A percentile compares a stretch with the other conserved stretches of the same genome.
These are phyloP conservation scores for Reutealis trisperma DNA, from an alignment of 345 rosid species.

Conservation along the genomic window DNA sequence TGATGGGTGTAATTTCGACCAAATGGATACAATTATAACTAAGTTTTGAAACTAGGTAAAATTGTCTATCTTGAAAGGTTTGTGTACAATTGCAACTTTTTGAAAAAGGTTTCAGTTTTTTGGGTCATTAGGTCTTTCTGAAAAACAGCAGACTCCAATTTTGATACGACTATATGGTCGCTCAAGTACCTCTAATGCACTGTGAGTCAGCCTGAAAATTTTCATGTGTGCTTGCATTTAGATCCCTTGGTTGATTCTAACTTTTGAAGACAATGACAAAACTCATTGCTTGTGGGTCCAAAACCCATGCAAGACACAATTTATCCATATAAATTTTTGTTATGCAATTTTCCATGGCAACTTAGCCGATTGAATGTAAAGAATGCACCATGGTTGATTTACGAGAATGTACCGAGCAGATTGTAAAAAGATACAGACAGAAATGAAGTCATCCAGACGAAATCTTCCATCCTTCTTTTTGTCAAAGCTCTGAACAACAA, in stretches of 20 bases:
- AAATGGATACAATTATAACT: too few relatives aligned
- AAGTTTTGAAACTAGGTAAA: too few relatives aligned
- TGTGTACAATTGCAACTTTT: too few relatives aligned
- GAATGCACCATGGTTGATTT: background rate
- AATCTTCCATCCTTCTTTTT: conserved; percentile 57
- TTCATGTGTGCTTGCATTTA: background rate
- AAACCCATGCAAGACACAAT: background rate
- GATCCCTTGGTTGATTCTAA: background rate
- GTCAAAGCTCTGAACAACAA: conserved; percentile 59
- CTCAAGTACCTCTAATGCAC: background rate
- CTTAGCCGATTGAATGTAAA: background rate
- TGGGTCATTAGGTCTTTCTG: too few relatives aligned
- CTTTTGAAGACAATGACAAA: background rate
- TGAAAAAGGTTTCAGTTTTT: too few relatives aligned
- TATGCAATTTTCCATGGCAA: background rate
- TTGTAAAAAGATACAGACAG: conserved; percentile 68
- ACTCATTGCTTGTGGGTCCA: background rate
- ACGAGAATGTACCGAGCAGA: conserved; percentile 53
- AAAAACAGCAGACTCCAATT: background rate
- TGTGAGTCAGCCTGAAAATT: background rate
- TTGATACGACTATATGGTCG: background rate
- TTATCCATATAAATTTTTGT: background rate
- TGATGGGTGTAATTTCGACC: too few relatives aligned
- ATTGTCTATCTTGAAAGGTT: too few relatives aligned
- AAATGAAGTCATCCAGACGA: conserved; percentile 68